Conservation (phyloP, 352 stramenopile genomes). For the Elongisporangium senticosum region DNA sequence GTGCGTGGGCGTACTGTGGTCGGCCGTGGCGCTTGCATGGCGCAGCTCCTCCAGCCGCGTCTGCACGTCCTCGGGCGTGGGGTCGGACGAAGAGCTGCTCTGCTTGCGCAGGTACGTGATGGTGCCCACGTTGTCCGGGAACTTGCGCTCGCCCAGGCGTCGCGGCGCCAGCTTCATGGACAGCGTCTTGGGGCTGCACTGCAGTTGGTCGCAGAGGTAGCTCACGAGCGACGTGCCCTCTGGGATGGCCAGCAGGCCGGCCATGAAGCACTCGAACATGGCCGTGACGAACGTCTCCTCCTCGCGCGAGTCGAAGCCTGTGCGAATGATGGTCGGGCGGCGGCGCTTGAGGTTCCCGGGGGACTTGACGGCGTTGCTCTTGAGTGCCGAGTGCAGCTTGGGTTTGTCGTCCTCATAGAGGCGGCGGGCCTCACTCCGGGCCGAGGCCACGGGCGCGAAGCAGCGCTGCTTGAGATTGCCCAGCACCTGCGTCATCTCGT, state of each 20-base stretch:
- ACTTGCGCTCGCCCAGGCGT: slow-evolving; percentile 42
- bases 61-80: not conserved
- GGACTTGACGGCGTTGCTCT: slow-evolving; percentile 7
- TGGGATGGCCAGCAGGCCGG: slow-evolving; percentile 39
- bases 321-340: slow-evolving; percentile 60
- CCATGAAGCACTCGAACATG: slow-evolving; percentile 62
- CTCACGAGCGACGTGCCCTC: slow-evolving; percentile 51
- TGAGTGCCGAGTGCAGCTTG: not conserved
- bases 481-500: slow-evolving; percentile 29
- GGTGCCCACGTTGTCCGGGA: slow-evolving; percentile 49
- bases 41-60: slow-evolving; percentile 17
- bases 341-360: not conserved
- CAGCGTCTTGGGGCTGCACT: slow-evolving; percentile 45
- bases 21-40: slow-evolving; percentile 19
- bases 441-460: slow-evolving; percentile 16
- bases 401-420: not conserved
- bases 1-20: slow-evolving; percentile 17
- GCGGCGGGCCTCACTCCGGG: not conserved
- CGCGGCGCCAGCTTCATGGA: slow-evolving; percentile 67
- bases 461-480: slow-evolving; percentile 27
- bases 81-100: not conserved
- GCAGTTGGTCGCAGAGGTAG: slow-evolving; percentile 55
- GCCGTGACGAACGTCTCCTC: slow-evolving; percentile 54
- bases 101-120: slow-evolving; percentile 45
- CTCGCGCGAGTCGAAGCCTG: slow-evolving; percentile 58